Percentiles rank a stretch among this genome's conserved stretches.
Conservation (phyloP, 2,329 filamentous ascomycete genomes). For the Cercospora sp. region DNA sequence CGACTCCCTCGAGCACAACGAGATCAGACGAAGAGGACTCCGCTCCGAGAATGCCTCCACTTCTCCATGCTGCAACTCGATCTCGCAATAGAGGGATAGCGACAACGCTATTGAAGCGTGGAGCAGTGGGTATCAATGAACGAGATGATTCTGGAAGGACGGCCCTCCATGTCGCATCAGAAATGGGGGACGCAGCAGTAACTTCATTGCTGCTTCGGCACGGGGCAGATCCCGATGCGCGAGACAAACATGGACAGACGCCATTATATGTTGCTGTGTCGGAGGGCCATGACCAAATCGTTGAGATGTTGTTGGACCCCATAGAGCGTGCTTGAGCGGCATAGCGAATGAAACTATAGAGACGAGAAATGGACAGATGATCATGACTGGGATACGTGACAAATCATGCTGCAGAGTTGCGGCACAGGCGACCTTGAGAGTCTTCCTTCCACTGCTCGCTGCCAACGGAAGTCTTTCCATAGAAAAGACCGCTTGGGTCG, state of each 20-base stretch:
- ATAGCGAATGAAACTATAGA: neutral
- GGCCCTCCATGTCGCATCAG: neutral
- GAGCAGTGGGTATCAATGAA: neutral
- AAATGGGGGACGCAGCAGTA: neutral
- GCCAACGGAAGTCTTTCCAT: constrained; percentile 43
- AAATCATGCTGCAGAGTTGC: neutral
- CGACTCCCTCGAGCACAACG: neutral
- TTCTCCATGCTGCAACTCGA: neutral
- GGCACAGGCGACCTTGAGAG: constrained; percentile 28
- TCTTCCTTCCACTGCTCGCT: constrained; percentile 40
- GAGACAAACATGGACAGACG: neutral
- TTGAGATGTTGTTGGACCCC: neutral
- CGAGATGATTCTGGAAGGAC: neutral
- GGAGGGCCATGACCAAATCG: neutral
- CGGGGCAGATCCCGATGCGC: neutral
- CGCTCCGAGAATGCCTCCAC: neutral
- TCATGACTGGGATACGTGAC: neutral
- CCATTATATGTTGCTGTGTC: neutral
- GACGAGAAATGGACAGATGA: neutral
- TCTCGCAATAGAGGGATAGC: neutral
- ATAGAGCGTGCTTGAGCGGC: neutral
- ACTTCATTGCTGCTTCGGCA: neutral
- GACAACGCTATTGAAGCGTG: neutral
- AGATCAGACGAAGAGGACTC: neutral
- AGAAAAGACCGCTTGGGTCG: constrained; percentile 46